Evolutionary conservation across 441 rosid species (phyloP).

Genomic region (Francoa sonchifolia): DNA sequence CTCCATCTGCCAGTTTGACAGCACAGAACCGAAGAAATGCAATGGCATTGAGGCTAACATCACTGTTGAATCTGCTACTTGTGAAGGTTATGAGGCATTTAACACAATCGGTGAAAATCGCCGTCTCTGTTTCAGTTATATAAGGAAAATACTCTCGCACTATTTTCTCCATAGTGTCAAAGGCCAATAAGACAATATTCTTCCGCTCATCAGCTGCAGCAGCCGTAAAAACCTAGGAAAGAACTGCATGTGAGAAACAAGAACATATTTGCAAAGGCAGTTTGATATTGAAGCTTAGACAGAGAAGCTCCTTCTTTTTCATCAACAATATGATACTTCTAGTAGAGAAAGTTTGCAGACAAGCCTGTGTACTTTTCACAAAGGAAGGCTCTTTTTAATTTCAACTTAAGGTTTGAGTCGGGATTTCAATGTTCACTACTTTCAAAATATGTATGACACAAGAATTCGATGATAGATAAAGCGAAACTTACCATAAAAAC

Average conservation of each 20-base stretch:
- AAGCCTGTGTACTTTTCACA: too few relatives aligned
- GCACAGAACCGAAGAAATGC: slow-evolving; percentile 98
- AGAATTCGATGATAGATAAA: neutral
- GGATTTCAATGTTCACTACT: neutral
- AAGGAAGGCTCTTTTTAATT: neutral
- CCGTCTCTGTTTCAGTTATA: slow-evolving; percentile 90
- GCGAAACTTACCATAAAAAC: slow-evolving; percentile 69
- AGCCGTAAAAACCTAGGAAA: slow-evolving; percentile 62
- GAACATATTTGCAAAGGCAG: slow-evolving; percentile 4
- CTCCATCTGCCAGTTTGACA: slow-evolving; percentile 90
- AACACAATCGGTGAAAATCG: slow-evolving; percentile 89
- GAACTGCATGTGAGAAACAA: slow-evolving; percentile 8
- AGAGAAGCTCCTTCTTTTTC: too few relatives aligned
- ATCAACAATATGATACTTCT: too few relatives aligned
- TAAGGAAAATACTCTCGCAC: slow-evolving; percentile 90
- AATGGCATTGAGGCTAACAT: slow-evolving; percentile 94
- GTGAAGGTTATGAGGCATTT: slow-evolving; percentile 93
- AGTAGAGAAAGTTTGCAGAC: too few relatives aligned
- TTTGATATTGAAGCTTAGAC: too few relatives aligned
- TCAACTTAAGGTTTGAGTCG: neutral
- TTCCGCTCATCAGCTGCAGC: slow-evolving; percentile 93
- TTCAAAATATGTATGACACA: neutral
- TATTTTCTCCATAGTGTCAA: slow-evolving; percentile 93
- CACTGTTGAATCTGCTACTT: slow-evolving; percentile 78
- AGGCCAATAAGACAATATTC: slow-evolving; percentile 81